These are phyloP conservation scores for Sporothrix humicola DNA, from an alignment of 2,329 filamentous ascomycete species.

Conservation along the genomic window DNA sequence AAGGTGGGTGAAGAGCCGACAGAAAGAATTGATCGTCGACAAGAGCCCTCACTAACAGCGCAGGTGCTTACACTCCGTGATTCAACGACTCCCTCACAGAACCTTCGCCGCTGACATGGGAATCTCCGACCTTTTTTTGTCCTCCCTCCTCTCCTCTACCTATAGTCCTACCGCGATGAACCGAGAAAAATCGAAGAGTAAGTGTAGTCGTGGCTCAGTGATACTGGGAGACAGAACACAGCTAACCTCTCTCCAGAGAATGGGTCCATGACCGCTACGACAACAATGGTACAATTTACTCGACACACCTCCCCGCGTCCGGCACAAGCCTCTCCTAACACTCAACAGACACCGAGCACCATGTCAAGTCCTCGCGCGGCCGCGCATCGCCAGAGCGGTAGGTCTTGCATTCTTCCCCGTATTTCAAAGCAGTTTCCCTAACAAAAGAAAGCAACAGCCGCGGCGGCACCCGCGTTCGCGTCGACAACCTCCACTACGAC, in stretches of 20 bases:
- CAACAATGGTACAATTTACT: constrained; percentile 61
- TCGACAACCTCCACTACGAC: constrained; percentile 93
- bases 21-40: too few relatives aligned
- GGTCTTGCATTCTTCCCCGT: not conserved
- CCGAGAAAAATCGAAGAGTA: constrained; percentile 74
- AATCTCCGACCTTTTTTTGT: not conserved
- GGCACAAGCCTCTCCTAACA: not conserved
- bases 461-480: constrained; percentile 71
- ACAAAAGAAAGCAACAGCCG: not conserved
- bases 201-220: too few relatives aligned
- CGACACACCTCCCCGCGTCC: too few relatives aligned
- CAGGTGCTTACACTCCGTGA: too few relatives aligned
- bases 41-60: too few relatives aligned
- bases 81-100: not conserved
- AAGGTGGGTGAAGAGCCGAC: constrained; percentile 64
- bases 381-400: constrained; percentile 33
- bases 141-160: constrained; percentile 45
- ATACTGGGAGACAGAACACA: too few relatives aligned
- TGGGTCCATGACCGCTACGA: constrained; percentile 95
- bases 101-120: constrained; percentile 49
- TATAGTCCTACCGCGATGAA: constrained; percentile 66
- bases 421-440: not conserved
- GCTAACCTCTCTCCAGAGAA: constrained; percentile 60
- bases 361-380: constrained; percentile 20
- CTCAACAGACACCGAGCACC: constrained; percentile 5